Evolutionary conservation across 805 yeast genomes (phyloP).

Genomic region (Saturnispora serradocipensis): DNA sequence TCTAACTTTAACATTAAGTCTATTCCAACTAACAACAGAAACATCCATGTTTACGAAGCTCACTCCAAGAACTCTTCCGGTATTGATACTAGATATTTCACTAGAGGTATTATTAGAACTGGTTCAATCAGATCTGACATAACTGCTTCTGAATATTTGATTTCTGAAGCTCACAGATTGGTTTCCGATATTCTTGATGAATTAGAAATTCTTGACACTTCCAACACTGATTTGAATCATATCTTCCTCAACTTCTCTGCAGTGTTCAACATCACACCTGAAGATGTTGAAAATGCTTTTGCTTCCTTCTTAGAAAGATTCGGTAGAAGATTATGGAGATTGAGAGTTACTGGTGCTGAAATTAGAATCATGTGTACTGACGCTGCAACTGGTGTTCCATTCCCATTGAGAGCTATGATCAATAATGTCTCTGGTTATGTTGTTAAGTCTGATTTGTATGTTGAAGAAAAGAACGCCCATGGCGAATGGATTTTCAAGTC

Average conservation of each 20-base stretch:
- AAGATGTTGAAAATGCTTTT: conserved; percentile 94
- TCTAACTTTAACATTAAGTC: conserved; percentile 94
- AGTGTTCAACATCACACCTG: conserved; percentile 87
- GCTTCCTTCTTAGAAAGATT: conserved; percentile 97
- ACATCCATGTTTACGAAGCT: conserved; percentile 95
- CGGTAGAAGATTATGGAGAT: conserved; percentile 93
- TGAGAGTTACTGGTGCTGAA: conserved; percentile 96
- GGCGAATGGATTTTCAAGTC: conserved; percentile 98
- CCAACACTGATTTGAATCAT: conserved; percentile 93
- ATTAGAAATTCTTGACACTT: conserved; percentile 85
- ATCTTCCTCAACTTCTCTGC: conserved; percentile 96
- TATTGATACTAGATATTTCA: conserved; percentile 90
- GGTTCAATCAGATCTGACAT: conserved; percentile 91
- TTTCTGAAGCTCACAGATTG: conserved; percentile 91
- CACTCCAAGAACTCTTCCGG: conserved; percentile 82
- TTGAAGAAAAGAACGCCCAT: conserved; percentile 83
- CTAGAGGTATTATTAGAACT: conserved; percentile 94
- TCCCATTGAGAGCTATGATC: conserved; percentile 94
- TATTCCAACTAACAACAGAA: conserved; percentile 91
- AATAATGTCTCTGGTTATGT: conserved; percentile 96
- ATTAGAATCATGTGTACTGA: conserved; percentile 93
- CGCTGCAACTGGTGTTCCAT: conserved; percentile 75
- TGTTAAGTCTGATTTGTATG: conserved; percentile 88
- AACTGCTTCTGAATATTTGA: conserved; percentile 85
- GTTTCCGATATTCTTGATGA: conserved; percentile 95